These are phyloP conservation scores for Nannizziopsis barbatae DNA, from an alignment of 2,329 filamentous ascomycete species.

Conservation along the genomic window DNA sequence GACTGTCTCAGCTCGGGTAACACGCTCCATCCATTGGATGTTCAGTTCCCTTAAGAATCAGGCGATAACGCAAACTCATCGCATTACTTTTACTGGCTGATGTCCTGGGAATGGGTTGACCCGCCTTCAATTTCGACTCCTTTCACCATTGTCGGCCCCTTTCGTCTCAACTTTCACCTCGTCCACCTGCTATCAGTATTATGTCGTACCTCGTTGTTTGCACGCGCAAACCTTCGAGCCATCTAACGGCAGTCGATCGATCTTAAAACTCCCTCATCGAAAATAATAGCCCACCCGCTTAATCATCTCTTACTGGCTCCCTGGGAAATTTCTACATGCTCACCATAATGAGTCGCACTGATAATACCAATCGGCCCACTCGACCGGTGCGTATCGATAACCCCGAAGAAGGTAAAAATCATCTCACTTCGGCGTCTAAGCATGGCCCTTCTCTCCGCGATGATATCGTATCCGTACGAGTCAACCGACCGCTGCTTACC, in stretches of 20 bases:
- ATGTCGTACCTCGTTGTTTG: constrained; percentile 11
- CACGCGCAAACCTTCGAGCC: constrained; percentile 8
- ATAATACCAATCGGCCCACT: constrained; percentile 28
- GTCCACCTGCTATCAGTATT: constrained; percentile 3
- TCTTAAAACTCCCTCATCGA: constrained; percentile 2
- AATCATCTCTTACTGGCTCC: constrained; percentile 10
- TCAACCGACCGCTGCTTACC: constrained; percentile 25
- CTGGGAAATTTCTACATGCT: constrained; percentile 18
- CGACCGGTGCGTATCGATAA: constrained; percentile 24
- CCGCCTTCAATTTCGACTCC: background rate
- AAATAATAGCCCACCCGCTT: constrained; percentile 5
- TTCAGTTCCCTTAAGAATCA: constrained; percentile 9
- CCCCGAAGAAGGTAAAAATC: constrained; percentile 26
- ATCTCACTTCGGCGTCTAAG: constrained; percentile 20
- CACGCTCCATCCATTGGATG: constrained; percentile 10
- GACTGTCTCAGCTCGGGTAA: constrained; percentile 14
- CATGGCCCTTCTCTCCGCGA: constrained; percentile 20
- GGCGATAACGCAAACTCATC: constrained; percentile 8
- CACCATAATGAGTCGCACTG: constrained; percentile 29
- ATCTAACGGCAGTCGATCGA: constrained; percentile 6
- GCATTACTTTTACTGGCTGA: constrained; percentile 8
- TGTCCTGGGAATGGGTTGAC: constrained; percentile 1
- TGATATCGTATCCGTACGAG: constrained; percentile 23
- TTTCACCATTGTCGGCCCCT: background rate
- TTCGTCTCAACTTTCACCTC: background rate